Evolutionary conservation across 805 yeast genomes (phyloP).

Genomic region (Saturnispora bothae): DNA sequence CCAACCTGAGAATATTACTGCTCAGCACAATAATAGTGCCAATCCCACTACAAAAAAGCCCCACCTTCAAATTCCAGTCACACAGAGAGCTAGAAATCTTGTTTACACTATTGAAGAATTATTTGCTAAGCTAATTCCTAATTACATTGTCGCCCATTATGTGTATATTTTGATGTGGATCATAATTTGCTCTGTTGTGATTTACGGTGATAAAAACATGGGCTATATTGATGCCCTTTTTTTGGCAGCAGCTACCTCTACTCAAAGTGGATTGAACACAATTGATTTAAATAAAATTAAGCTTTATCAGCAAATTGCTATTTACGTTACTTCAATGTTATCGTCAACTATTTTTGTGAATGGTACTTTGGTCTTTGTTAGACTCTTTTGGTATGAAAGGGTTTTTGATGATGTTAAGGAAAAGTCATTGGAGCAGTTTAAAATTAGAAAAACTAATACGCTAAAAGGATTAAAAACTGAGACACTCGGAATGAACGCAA

Average conservation of each 20-base stretch:
- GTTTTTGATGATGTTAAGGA: conserved; percentile 74
- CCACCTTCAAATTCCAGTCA: no score
- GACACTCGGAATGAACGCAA: conserved; percentile 19
- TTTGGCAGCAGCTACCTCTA: conserved; percentile 62
- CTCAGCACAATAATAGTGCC: no score
- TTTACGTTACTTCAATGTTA: conserved; percentile 52
- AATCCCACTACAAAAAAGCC: no score
- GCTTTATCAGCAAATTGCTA: conserved; percentile 69
- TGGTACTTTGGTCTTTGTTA: conserved; percentile 59
- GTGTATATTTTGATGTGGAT: conserved; percentile 52
- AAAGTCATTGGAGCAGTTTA: conserved; percentile 63
- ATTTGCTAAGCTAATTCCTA: conserved; percentile 35
- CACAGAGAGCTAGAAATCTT: no score
- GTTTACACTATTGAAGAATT: conserved; percentile 34
- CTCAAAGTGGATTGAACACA: conserved; percentile 91
- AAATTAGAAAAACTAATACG: conserved; percentile 74
- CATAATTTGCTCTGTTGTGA: conserved; percentile 59
- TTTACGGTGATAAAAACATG: conserved; percentile 61
- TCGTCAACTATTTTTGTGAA: conserved; percentile 88
- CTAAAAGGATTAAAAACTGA: conserved; percentile 37
- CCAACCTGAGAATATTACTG: no score
- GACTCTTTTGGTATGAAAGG: conserved; percentile 85
- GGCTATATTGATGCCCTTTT: conserved; percentile 73
- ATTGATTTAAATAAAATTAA: conserved; percentile 52
- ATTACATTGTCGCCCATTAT: conserved; percentile 59